Conservation (phyloP, 2,329 filamentous ascomycete species). For the Laburnicola sp. region DNA sequence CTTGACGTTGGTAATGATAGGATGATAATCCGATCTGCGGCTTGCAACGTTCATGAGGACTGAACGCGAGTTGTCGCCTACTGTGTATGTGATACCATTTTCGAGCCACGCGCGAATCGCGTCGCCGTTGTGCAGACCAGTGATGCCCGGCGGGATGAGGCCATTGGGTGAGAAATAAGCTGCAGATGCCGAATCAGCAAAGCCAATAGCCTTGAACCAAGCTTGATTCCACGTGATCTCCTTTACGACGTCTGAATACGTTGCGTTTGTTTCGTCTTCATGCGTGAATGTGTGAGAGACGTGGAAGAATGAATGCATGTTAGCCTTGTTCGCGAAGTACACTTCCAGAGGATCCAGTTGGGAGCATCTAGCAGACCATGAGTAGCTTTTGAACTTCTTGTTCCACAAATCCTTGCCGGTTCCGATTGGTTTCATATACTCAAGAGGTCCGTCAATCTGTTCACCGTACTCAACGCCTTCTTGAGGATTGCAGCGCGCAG, state of each 20-base stretch:
- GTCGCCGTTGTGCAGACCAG: constrained; percentile 64
- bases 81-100: constrained; percentile 59
- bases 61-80: constrained; percentile 63
- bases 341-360: constrained; percentile 52
- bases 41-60: constrained; percentile 51
- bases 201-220: constrained; percentile 57
- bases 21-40: constrained; percentile 50
- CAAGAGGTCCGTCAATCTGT: constrained; percentile 45
- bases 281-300: constrained; percentile 52
- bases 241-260: constrained; percentile 57
- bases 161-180: constrained; percentile 56
- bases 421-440: constrained; percentile 49
- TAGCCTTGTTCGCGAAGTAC: constrained; percentile 55
- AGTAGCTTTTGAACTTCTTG: constrained; percentile 46
- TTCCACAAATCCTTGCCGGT: constrained; percentile 41
- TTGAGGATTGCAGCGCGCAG: constrained; percentile 31
- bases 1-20: constrained; percentile 54
- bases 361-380: constrained; percentile 53
- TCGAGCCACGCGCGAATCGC: constrained; percentile 60
- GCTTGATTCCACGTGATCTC: constrained; percentile 63
- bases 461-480: constrained; percentile 39
- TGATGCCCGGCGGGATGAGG: constrained; percentile 64
- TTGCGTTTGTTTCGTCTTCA: constrained; percentile 60
- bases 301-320: constrained; percentile 57
- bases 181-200: constrained; percentile 47